Base-by-base conservation (phyloP, 2,329 filamentous ascomycete species). In the Trichophyton verrucosum region DNA sequence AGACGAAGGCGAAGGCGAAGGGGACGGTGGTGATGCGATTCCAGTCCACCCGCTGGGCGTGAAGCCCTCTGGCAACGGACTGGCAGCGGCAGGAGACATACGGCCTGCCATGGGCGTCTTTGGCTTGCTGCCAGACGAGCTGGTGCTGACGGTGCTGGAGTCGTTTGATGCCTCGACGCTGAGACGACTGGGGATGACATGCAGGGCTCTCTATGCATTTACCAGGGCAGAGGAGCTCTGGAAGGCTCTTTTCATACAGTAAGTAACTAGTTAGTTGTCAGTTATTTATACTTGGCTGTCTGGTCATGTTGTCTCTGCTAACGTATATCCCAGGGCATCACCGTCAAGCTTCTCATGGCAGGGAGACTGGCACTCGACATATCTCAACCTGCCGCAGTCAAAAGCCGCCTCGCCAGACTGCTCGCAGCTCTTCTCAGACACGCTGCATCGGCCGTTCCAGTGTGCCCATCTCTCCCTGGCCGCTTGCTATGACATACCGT, bases 161-260 rank as follows among this genome's bases (percentile, higher is more conserved):
- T 83, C 78, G 67, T 78, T 96, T 53, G 86, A 91, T 67, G 77
- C 82, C 57, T 67, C 73, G 8, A 77, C 80, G 59, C 76, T 97
- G 59, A 73, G 86, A 61, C 75, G 74, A 6, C 76, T 97, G 47
- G 89, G 90, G 7, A 82, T 82, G 60, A 88, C 91, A 4, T 96
- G 91, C 78, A 89, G 85, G 71, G 91, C 89, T 59, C 76, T 97
- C 15, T 92, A 91, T 78, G 91, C 91, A 1, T 95, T 92, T 71
- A 88, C 86, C 60, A 80, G 86, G 57, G 84, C 84, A 56, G 92
- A 96, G 65, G 92, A 97, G 68, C 73, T 96, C 40, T 97, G 92
- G 92, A 91, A 94, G 73, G 74, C 85, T 17, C 74, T 96, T 20
- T 95, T 92, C 68, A 80, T 95, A 65, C 82, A 84, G 91, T 96